Base-by-base conservation (phyloP, 805 yeast species). In the Middelhovenomyces tepae region DNA sequence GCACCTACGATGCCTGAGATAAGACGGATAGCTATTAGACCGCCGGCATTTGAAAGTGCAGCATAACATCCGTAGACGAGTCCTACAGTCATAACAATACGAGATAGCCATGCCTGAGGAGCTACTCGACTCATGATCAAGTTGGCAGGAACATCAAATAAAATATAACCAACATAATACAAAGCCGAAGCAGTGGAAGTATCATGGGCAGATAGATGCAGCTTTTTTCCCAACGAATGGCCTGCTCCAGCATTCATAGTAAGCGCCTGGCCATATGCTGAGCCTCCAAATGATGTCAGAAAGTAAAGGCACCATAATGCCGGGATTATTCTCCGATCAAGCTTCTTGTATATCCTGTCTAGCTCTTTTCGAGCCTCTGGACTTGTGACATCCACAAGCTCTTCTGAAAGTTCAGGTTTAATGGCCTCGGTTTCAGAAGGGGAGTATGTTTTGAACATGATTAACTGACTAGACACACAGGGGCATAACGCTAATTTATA, bases 141-240 rank as follows among this genome's bases (percentile, higher is more conserved):
- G 56, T 84, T 84, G 87, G 82, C 82, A 21, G 95, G 95, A 22
- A 84, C 75, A 55, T 84, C 94, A 50, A 84, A 84, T 26, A 84
- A 61, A 44, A 84, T 82, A 53, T 72, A 82, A 4, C 87, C 94
- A 11, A 84, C 94, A 47, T 73, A 82, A 61, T 79, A 78, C 26
- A 84, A 63, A 0, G 94, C 91, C 14, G 81, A 74, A 2, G 94
- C 93, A 1, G 78, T 71, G 2, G 87, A 72, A 1, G 70, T 67
- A 42, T 81, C 71, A 34, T 77, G 73, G 2, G 75, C 14, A 1
- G 67, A 62, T 37, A 81, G 61, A 1, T 60, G 44, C 20, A 83
- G 64, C 6, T 70, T 52, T 40, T 67, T 73, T 1, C 48, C 47
- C 37, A 82, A 55, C 0, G 91, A 78, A 46, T 83, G 86, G 6